A percentile compares a stretch with the other conserved stretches of the same genome.
phyloP scores from a whole-genome alignment of 768 basidiomycete genomes.

The Agaricus blazei region DNA sequence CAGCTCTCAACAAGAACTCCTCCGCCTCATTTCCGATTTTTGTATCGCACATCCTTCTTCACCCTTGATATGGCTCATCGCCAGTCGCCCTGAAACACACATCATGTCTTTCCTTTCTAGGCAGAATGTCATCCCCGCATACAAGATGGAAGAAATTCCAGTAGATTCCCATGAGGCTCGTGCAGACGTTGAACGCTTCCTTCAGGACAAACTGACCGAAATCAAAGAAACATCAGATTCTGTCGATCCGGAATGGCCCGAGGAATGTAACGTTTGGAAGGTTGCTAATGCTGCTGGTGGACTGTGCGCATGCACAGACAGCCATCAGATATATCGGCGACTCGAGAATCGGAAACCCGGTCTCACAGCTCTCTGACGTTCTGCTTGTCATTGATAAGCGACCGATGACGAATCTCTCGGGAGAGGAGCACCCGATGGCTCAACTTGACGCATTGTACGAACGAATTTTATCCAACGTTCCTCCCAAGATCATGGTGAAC shows the following conservation, averaged over 20 bases:
- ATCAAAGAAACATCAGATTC: slow-evolving; percentile 3
- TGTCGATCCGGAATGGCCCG: slow-evolving; percentile 11
- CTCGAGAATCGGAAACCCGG: neutral
- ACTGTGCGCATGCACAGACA: slow-evolving; percentile 19
- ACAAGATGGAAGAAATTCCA: slow-evolving; percentile 1
- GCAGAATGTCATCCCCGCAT: neutral
- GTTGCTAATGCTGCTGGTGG: slow-evolving; percentile 16
- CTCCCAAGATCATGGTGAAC: neutral
- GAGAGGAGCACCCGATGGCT: neutral
- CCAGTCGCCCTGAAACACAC: slow-evolving; percentile 22
- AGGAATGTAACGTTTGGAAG: slow-evolving; percentile 1
- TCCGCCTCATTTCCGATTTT: slow-evolving; percentile 9
- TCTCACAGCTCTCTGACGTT: neutral
- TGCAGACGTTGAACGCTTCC: slow-evolving; percentile 15
- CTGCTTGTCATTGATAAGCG: neutral
- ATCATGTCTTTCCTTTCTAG: slow-evolving; percentile 13
- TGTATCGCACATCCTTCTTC: neutral
- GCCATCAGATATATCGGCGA: slow-evolving; percentile 16
- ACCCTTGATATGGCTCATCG: slow-evolving; percentile 19
- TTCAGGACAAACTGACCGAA: slow-evolving; percentile 6
- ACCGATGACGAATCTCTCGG: neutral
- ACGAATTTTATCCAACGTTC: neutral
- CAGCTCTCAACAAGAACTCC: slow-evolving; percentile 12
- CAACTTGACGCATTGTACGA: neutral
- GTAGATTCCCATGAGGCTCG: slow-evolving; percentile 11